A percentile compares a stretch with the other conserved stretches of the same genome.
Evolutionary conservation across 2,329 filamentous ascomycete species (phyloP).

Genomic region (Penicillium vulpinum): DNA sequence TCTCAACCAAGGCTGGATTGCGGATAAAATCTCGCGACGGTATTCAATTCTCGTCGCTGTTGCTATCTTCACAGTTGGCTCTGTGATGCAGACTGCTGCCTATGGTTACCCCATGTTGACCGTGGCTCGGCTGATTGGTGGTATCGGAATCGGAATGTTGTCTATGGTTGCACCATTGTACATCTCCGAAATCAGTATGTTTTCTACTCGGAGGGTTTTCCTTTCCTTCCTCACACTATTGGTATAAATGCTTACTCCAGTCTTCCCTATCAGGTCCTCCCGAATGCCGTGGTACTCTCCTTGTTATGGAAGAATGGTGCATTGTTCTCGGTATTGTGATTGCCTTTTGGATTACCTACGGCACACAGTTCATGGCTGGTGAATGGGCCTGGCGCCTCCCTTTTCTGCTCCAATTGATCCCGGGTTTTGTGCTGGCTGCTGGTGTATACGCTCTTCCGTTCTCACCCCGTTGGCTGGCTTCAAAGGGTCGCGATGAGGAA

Average conservation of each 20-base stretch:
- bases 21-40: constrained; percentile 55
- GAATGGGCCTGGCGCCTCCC: constrained; percentile 53
- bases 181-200: constrained; percentile 51
- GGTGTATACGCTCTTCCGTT: constrained; percentile 52
- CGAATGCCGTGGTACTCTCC: constrained; percentile 50
- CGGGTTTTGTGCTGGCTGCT: constrained; percentile 38
- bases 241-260: background rate
- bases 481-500: constrained; percentile 51
- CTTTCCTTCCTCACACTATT: too few species aligned
- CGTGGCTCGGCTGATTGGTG: constrained; percentile 52
- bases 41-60: constrained; percentile 56
- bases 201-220: background rate
- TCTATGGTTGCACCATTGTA: constrained; percentile 54
- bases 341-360: constrained; percentile 47
- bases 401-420: constrained; percentile 50
- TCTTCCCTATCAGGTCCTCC: constrained; percentile 35
- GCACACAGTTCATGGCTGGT: constrained; percentile 44
- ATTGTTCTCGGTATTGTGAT: constrained; percentile 46
- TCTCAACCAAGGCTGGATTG: constrained; percentile 51
- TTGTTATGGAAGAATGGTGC: constrained; percentile 45
- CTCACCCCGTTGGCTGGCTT: constrained; percentile 57
- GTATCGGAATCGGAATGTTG: constrained; percentile 54
- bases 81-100: constrained; percentile 53
- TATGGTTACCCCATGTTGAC: constrained; percentile 54
- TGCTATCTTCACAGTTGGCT: constrained; percentile 53